Evolutionary conservation across 1,284 basidiomycete genomes (phyloP).

Genomic region (Ganoderma leucocontextum): DNA sequence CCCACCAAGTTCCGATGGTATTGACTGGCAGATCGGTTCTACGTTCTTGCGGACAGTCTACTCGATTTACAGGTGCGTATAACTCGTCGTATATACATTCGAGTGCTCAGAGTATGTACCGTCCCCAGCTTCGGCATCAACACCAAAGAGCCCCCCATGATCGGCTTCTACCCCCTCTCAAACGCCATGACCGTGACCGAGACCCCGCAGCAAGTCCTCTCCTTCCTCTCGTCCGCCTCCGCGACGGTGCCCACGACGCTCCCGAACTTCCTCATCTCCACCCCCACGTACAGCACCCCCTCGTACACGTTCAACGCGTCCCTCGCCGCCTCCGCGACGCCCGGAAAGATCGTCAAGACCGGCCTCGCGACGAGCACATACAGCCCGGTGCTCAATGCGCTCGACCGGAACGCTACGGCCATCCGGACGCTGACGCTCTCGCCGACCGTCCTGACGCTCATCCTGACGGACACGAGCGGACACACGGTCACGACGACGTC

Average conservation of each 20-base stretch:
- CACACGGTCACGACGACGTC: slow-evolving; percentile 43
- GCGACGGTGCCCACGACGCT: slow-evolving; percentile 74
- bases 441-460: slow-evolving; percentile 45
- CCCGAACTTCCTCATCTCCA: slow-evolving; percentile 78
- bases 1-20: slow-evolving; percentile 74
- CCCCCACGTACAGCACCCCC: slow-evolving; percentile 71
- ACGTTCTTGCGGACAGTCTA: slow-evolving; percentile 86
- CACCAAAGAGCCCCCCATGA: slow-evolving; percentile 72
- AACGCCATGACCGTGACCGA: slow-evolving; percentile 54
- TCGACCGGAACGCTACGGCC: slow-evolving; percentile 39
- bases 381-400: slow-evolving; percentile 55
- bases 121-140: slow-evolving; percentile 74
- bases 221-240: slow-evolving; percentile 68
- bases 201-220: slow-evolving; percentile 52
- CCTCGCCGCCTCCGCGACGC: slow-evolving; percentile 56
- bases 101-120: background rate
- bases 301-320: slow-evolving; percentile 79
- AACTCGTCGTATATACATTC: background rate
- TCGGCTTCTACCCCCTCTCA: slow-evolving; percentile 72
- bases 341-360: slow-evolving; percentile 61
- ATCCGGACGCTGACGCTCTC: slow-evolving; percentile 45
- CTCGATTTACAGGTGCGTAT: slow-evolving; percentile 75
- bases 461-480: slow-evolving; percentile 47
- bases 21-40: slow-evolving; percentile 88
- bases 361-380: slow-evolving; percentile 78